Conservation (phyloP, 129 eudicot species). For the Flaveria brownii region DNA sequence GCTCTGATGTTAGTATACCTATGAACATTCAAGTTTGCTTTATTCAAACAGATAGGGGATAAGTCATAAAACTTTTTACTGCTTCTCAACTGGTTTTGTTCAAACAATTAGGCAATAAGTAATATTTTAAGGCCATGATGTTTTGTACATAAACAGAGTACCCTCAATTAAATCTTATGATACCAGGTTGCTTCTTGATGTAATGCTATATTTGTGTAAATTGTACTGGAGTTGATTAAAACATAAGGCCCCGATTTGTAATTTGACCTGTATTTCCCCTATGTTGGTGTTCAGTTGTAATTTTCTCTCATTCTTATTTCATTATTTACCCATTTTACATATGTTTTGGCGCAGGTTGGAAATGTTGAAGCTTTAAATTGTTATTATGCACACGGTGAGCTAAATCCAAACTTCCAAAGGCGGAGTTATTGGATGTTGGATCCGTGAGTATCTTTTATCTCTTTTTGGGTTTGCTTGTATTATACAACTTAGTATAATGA, state of each 20-base stretch:
- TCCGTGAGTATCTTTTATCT: conserved; percentile 57
- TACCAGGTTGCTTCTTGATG: neutral
- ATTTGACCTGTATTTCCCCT: neutral
- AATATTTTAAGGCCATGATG: neutral
- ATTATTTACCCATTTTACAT: conserved; percentile 16
- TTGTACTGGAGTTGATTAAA: neutral
- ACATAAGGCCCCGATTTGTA: conserved; percentile 12
- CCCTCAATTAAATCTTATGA: neutral
- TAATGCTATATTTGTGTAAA: neutral
- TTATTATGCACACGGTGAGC: conserved; percentile 94
- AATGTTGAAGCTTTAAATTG: conserved; percentile 89
- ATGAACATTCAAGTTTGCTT: neutral
- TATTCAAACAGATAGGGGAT: neutral
- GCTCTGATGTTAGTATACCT: neutral
- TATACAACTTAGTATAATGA: neutral
- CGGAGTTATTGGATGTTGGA: conserved; percentile 99
- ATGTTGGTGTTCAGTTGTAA: conserved; percentile 2
- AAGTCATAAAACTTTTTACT: neutral
- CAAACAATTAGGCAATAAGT: neutral
- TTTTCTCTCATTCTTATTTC: conserved; percentile 4
- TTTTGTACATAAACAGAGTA: neutral
- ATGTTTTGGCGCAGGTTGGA: conserved; percentile 69
- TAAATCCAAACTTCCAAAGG: conserved; percentile 76
- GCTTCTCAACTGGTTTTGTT: neutral
- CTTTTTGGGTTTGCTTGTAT: conserved; percentile 7